Evolutionary conservation across 495 filamentous ascomycete genomes (phyloP).

Genomic region (Penicilliopsis zonata): DNA sequence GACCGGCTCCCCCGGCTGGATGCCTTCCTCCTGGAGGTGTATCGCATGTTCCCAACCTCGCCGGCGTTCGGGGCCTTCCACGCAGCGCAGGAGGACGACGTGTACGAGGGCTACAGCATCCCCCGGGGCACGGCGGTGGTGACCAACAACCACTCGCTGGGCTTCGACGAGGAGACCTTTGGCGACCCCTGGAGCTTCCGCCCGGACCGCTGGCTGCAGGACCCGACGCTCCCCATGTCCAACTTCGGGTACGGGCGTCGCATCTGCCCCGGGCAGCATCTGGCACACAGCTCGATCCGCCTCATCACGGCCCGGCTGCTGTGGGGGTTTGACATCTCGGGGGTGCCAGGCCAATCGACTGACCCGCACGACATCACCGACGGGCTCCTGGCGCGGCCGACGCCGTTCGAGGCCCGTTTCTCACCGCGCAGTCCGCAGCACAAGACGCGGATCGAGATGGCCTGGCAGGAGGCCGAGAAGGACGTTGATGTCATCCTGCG

Average conservation of each 20-base stretch:
- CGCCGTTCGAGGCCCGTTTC: not conserved
- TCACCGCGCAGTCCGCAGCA: not conserved
- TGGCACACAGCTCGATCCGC: conserved; percentile 44
- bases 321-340: conserved; percentile 47
- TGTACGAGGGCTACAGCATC: conserved; percentile 45
- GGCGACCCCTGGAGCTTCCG: conserved; percentile 21
- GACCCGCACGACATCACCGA: not conserved
- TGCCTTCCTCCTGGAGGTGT: conserved; percentile 47
- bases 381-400: not conserved
- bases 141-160: conserved; percentile 26
- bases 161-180: conserved; percentile 21
- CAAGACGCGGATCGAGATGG: not conserved
- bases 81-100: conserved; percentile 36
- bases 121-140: conserved; percentile 38
- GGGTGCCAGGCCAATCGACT: not conserved
- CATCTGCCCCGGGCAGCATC: conserved; percentile 43
- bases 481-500: not conserved
- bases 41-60: conserved; percentile 48
- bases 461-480: not conserved
- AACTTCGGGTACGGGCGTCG: conserved; percentile 51
- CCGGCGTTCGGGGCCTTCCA: conserved; percentile 45
- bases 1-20: conserved; percentile 34
- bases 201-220: conserved; percentile 28
- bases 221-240: conserved; percentile 33
- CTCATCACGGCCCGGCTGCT: conserved; percentile 45